Base-by-base conservation (phyloP, 176 grass and related monocot species). In the Avena eriantha region DNA sequence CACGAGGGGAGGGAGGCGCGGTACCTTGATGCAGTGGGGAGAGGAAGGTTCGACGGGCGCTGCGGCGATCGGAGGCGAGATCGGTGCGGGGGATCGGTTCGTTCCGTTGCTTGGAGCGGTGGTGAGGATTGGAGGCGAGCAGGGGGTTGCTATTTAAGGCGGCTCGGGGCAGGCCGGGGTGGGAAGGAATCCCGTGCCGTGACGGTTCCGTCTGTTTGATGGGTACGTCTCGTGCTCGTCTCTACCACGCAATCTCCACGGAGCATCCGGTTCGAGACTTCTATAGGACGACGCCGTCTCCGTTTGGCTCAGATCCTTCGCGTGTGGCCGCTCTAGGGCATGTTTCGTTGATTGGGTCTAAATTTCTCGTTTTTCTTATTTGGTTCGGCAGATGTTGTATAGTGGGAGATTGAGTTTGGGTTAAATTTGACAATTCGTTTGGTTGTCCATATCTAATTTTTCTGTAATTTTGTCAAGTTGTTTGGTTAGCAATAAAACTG, bases 171-270 rank as follows among this genome's bases (percentile, higher is more conserved):
- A 12, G 35, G 17, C 8, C 14, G 0, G 0, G 26, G 29, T 63
- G 78, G 81, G 53, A 48, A 72, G 53, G 79, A 77, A 58, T 60
- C 78, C 21, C 31, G 79, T 34, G 79, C 88, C 73, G 88, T 86
- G 63, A 90, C 83, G 88, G 10, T 3, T 81, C 83, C 88, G 78
- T 81, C 55, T 0, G 22, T 57, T 63, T 0, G 73, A n/a, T 2
- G 71, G 4, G 3, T 5, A 14, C 77, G 78, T 45, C 59, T 8
- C 72, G 49, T 71, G 69, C 69, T 45, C 69, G 69, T 76, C 31
- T 57, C 19, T 19, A 21, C 77, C 77, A 10, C 77, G 77, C 13
- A 54, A 6, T 55, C 34, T 34, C 24, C 75, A 7, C 5, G 36
- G 5, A 6, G 76, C 3, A 15, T 21, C 51, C 76, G 76, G 15